Evolutionary conservation across 164 flowering plant genomes (phyloP).

Genomic region (Protea cynaroides): DNA sequence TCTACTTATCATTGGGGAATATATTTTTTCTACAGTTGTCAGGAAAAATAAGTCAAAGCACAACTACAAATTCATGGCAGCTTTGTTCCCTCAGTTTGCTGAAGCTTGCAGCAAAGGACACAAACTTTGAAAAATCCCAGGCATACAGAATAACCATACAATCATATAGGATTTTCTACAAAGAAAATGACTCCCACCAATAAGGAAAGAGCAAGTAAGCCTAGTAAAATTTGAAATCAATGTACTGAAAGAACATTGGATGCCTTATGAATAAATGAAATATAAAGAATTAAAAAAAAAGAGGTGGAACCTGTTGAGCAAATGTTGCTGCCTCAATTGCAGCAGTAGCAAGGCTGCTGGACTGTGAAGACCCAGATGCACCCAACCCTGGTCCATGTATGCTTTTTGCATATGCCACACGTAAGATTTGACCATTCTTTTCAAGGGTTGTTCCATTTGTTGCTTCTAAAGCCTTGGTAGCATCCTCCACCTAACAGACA

Average conservation of each 20-base stretch:
- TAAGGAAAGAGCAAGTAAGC: neutral
- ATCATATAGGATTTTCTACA: neutral
- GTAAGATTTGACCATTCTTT: slow-evolving; percentile 89
- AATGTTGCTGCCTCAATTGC: slow-evolving; percentile 99
- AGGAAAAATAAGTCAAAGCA: neutral
- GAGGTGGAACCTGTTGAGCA: slow-evolving; percentile 76
- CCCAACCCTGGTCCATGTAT: slow-evolving; percentile 85
- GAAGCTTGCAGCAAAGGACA: too few relatives aligned
- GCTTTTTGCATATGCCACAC: slow-evolving; percentile 98
- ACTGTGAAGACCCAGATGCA: slow-evolving; percentile 40
- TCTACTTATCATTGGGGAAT: too few relatives aligned
- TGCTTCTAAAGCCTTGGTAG: slow-evolving; percentile 89
- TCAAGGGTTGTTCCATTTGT: slow-evolving; percentile 95
- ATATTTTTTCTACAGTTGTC: neutral
- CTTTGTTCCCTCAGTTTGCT: neutral
- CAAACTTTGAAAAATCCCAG: too few relatives aligned
- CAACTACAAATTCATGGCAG: neutral
- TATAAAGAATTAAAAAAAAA: neutral
- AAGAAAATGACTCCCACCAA: neutral
- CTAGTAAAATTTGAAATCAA: neutral
- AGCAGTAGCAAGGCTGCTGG: slow-evolving; percentile 96
- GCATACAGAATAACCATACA: neutral
- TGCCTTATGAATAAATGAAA: too few relatives aligned
- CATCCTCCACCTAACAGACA: slow-evolving; percentile 76
- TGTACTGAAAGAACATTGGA: neutral